Evolutionary conservation across 2,329 filamentous ascomycete species (phyloP), one percentile per base, ranked within the genome.

Genomic region (Graphium sp.): DNA sequence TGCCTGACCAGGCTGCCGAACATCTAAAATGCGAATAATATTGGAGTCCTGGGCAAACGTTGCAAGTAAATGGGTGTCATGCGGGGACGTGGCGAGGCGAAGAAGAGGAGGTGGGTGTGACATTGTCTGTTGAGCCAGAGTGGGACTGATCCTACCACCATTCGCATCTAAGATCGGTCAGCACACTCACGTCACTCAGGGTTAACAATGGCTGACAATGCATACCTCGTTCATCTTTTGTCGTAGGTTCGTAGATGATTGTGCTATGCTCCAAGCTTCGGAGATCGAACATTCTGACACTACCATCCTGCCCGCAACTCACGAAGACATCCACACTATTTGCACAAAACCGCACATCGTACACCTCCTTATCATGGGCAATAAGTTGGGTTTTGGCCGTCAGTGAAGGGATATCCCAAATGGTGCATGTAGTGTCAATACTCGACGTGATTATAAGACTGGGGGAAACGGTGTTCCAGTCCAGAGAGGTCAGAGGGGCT

Each of bases 301-400:
- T 95, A 22, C 89, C 89, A 48, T 98, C 89, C 32, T 92, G 87
- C 29, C 89, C 89, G 49, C 89, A 98, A 50, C 83, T 93, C 18
- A 95, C 89, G 49, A 98, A 98, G 2, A 95, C 85, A 44, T 98
- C 89, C n/a, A 93, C 83, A 42, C 84, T 94, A 41, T 92, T 89
- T 27, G 89, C 89, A 55, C 89, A 98, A 55, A 98, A 98, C 13
- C 89, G 75, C 26, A 98, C 89, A 48, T 98, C 89, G 45, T 93
- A 98, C 5, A 98, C 89, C 53, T 98, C 89, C 53, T 95, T 95
- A 56, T 98, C 89, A 50, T 98, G 89, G 13, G 89, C 89, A 52
- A 98, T 98, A 25, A 98, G 62, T 50, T 98, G 89, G 2, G 89
- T 98, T 56, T 98, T 98, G 29, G 89, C 89, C 1, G 89, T 98